Evolutionary conservation across 495 filamentous ascomycete genomes (phyloP).

Genomic region (Neurospora sp.): DNA sequence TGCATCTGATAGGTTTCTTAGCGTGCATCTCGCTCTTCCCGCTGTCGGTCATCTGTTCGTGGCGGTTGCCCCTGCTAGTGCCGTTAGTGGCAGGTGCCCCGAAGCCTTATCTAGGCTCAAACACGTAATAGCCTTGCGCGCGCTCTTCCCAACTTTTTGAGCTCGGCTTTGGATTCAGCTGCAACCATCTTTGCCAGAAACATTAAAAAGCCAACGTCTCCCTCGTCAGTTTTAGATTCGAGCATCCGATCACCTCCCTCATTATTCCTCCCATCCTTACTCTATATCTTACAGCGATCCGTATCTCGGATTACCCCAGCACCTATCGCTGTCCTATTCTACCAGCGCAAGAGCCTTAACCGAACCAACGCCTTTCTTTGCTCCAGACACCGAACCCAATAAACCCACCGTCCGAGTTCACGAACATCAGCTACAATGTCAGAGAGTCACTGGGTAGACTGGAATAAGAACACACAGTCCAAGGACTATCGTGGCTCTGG

Average conservation of each 20-base stretch:
- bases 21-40: background rate
- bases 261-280: background rate
- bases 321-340: background rate
- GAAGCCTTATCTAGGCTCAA: background rate
- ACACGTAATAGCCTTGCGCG: background rate
- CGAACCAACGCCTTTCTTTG: background rate
- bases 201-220: background rate
- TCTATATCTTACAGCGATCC: background rate
- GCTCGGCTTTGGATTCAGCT: background rate
- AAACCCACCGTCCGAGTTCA: background rate
- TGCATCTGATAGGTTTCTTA: background rate
- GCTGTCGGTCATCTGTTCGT: background rate
- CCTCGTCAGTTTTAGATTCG: background rate
- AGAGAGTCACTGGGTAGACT: slow-evolving; percentile 33
- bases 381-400: background rate
- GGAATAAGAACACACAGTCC: slow-evolving; percentile 38
- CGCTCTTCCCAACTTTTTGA: background rate
- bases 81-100: background rate
- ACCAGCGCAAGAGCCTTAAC: background rate
- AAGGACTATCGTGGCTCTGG: slow-evolving; percentile 38
- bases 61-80: background rate
- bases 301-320: background rate
- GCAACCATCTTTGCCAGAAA: background rate
- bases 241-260: background rate
- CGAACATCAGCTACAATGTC: slow-evolving; percentile 12